Percentiles rank a stretch among this genome's conserved stretches.
Evolutionary conservation across 2,329 filamentous ascomycete species (phyloP).

Genomic region (Fusarium sp.): DNA sequence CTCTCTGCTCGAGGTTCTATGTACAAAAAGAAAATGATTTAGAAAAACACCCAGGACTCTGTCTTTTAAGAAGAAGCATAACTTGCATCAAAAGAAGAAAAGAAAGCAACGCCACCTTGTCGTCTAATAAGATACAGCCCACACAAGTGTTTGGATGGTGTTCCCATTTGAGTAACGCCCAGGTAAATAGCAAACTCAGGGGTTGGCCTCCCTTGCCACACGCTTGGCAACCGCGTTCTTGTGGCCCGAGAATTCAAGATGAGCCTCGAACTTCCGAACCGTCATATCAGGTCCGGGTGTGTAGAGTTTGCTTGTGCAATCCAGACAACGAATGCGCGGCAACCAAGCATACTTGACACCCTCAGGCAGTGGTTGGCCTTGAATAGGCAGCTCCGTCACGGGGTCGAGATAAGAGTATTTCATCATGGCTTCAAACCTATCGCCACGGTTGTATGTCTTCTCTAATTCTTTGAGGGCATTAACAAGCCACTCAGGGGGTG

Average conservation of each 20-base stretch:
- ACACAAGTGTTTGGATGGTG: not conserved
- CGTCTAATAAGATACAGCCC: constrained; percentile 29
- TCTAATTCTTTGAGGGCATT: constrained; percentile 76
- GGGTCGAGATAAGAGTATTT: constrained; percentile 85
- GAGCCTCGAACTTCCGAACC: constrained; percentile 91
- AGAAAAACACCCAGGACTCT: constrained; percentile 17
- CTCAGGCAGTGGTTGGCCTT: constrained; percentile 66
- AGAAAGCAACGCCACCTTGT: constrained; percentile 29
- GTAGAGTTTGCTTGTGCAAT: constrained; percentile 94
- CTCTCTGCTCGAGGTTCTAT: constrained; percentile 19
- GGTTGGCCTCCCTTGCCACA: constrained; percentile 41
- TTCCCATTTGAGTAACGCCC: not conserved
- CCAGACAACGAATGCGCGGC: constrained; percentile 88
- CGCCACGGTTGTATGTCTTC: constrained; percentile 76
- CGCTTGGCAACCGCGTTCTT: constrained; percentile 70
- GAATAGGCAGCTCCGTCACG: constrained; percentile 72
- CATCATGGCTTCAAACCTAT: constrained; percentile 91
- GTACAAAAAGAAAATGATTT: constrained; percentile 19
- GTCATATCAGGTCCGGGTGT: constrained; percentile 87
- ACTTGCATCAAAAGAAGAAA: constrained; percentile 10
- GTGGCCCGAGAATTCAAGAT: constrained; percentile 87
- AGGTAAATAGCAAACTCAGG: constrained; percentile 2
- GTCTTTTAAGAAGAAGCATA: constrained; percentile 21
- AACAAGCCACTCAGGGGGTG: constrained; percentile 87
- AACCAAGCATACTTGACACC: constrained; percentile 84